Evolutionary conservation across 2,329 filamentous ascomycete genomes (phyloP), one percentile per base, ranked within the genome.

Genomic region (Neophaeococcomyces mojaviensis): DNA sequence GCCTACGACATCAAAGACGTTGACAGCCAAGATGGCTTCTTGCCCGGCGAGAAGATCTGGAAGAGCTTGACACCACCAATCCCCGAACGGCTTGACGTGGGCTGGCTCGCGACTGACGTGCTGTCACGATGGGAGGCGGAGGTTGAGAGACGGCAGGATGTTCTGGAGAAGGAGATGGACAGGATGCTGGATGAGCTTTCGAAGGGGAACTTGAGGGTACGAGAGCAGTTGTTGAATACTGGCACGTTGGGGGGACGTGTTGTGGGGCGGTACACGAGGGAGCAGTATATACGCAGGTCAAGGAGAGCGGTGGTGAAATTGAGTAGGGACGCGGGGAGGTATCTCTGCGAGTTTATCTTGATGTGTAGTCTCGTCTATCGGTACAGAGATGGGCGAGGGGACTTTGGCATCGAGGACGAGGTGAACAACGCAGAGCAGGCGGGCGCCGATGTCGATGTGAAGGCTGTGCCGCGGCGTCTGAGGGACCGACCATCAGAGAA

Each of bases 281-380:
- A 28, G 10, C 24, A 28, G 24, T 10, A 28, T 28, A 28, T 16
- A 35, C 28, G 8, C 38, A 39, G 24, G 41, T 44, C 30, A 41
- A 50, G 19, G 46, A 58, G 52, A 2, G 53, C 59, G 10, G 68
- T 72, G 49, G 55, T 73, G 6, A 72, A 78, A 26, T 68, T 84
- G 32, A 87, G 82, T 0, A 74, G 80, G 35, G 81, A 89, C 54
- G 79, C 85, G 0, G 85, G 85, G 2, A 75, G 74, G 16, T 89
- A 83, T 61, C 69, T 88, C 13, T 89, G 85, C 64, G 85, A 89
- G 60, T 89, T 86, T 59, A 87, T 84, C 54, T 86, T 84, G 63
- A 88, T 80, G 64, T 46, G 74, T 74, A 57, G 55, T 41, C 36
- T 57, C 2, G 39, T 31, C 18, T 32, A 42, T 13, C 45, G 45